phyloP scores from a whole-genome alignment of 2,329 filamentous ascomycete genomes.

The Sphaerulina populicola region DNA sequence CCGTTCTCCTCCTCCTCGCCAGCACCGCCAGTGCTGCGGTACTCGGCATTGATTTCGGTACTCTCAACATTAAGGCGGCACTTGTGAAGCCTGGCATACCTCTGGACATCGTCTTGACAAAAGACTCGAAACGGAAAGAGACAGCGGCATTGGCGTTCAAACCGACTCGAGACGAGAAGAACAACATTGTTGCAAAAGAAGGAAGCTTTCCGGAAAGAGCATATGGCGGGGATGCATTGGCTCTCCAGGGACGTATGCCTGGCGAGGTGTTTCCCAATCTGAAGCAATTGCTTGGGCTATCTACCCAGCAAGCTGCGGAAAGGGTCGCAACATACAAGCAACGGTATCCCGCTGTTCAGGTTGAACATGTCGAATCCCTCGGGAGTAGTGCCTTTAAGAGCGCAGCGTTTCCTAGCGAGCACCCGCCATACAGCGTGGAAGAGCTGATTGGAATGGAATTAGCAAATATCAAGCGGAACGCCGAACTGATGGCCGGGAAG shows the following conservation, averaged over 20 bases:
- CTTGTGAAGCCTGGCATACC: constrained; percentile 95
- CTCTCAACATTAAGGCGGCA: constrained; percentile 92
- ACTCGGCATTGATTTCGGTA: constrained; percentile 86
- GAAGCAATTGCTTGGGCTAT: constrained; percentile 78
- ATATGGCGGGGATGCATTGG: constrained; percentile 86
- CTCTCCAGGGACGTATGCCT: constrained; percentile 77
- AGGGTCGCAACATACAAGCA: constrained; percentile 61
- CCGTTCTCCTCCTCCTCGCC: constrained; percentile 47
- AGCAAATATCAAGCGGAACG: constrained; percentile 82
- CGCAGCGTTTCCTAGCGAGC: constrained; percentile 59
- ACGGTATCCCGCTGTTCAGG: constrained; percentile 68
- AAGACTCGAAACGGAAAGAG: constrained; percentile 96
- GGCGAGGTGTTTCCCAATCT: constrained; percentile 91
- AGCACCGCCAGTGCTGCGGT: constrained; percentile 58
- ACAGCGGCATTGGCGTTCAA: constrained; percentile 88
- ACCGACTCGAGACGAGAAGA: constrained; percentile 54
- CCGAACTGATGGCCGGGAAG: constrained; percentile 71
- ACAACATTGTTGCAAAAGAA: constrained; percentile 46
- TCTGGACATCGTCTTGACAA: constrained; percentile 94
- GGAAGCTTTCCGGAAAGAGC: constrained; percentile 69
- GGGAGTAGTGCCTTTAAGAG: constrained; percentile 78
- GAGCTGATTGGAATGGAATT: constrained; percentile 95
- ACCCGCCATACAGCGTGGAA: constrained; percentile 64
- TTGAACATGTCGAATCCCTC: constrained; percentile 52
- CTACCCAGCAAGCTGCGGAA: constrained; percentile 40